Base-by-base conservation (phyloP, 495 filamentous ascomycete genomes). In the Aspergillus ellipticus region DNA sequence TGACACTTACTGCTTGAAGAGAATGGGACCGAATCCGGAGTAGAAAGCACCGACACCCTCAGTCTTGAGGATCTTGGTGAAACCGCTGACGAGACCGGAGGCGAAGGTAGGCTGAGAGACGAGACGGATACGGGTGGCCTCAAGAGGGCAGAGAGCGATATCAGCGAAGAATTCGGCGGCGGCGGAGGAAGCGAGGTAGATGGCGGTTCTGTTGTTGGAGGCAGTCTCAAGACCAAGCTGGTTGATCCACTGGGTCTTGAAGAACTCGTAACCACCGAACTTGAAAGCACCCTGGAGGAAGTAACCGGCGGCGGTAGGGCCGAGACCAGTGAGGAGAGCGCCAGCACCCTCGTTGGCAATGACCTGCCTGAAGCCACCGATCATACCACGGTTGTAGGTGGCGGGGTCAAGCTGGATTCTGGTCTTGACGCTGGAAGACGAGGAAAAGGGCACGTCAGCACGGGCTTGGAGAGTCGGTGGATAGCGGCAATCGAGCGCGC, bases 251-350 rank as follows among this genome's bases (percentile, higher is more conserved):
- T 94, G 90, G 77, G 92, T 85, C 87, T 96, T 96, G 86, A 96
- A 96, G 71, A 95, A 85, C 76, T 96, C 90, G 69, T 96, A 96
- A 66, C 90, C 90, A 72, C 90, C 90, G 75, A 96, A 96, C 80
- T 96, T 96, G 86, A 95, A 86, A 66, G 89, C 88, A 65, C 90
- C 90, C 80, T 96, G 90, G 64, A 96, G 87, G 85, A 94, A 94
- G 82, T 96, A 96, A 67, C 90, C 90, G 67, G 90, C 89, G 58
- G 85, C 85, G 69, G 90, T 95, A 63, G 90, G 90, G 61, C 90
- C 90, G 71, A 86, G 82, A 75, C 90, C 90, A 63, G 90, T 96
- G 66, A 91, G 79, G 59, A 96, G 87, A 70, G 90, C 90, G 71
- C 88, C 89, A 66, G 89, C 89, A 77, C 90, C 90, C 78, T 96